Evolutionary conservation across 192 early-diverging fungal genomes (phyloP), one percentile per base, ranked within the genome.

Genomic region (Thoreauomyces humboldtii): DNA sequence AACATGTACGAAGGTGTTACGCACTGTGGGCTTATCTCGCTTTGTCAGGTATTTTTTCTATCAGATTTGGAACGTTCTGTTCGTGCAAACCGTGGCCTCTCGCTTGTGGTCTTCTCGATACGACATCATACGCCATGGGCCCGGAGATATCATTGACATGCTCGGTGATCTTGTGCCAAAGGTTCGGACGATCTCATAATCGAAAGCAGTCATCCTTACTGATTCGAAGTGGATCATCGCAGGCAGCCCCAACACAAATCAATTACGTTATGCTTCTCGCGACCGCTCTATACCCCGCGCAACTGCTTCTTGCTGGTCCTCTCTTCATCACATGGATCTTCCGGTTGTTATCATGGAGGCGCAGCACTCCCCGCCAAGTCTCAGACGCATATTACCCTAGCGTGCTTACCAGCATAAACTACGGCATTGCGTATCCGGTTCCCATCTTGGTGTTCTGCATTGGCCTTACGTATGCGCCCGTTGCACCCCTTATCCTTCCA

Each of bases 381-480:
- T 76, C 73, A 9, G 71, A 80, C 41, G 77, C 80, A 15, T 82
- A 82, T 67, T 82, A 78, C 51, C 80, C 80, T 6, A 75, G 73
- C 9, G 63, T 79, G 14, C 54, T 82, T 25, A 80, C 73, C 1
- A 67, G 55, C 32, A 70, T 83, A 54, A 83, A 82, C 63, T 83
- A 83, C 36, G 81, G 81, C 6, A 72, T 80, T 24, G 55, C 64
- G 15, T 82, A 75, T 32, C 70, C 80, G 2, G 62, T 82, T 7
- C 80, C 80, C 7, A 65, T 80, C 31, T 57, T 81, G 14, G 63
- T 83, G 31, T 83, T 79, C 70, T 71, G 80, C 21, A 68, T 81
- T 44, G 81, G 77, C 0, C 14, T 81, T 14, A 75, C 65, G 14
- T 81, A 83, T 69, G 61, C 66, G 21, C 66, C 69, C 25, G 81